These are phyloP conservation scores for Amaranthus palmeri DNA, from an alignment of 148 eudicot genomes.

Conservation along the genomic window DNA sequence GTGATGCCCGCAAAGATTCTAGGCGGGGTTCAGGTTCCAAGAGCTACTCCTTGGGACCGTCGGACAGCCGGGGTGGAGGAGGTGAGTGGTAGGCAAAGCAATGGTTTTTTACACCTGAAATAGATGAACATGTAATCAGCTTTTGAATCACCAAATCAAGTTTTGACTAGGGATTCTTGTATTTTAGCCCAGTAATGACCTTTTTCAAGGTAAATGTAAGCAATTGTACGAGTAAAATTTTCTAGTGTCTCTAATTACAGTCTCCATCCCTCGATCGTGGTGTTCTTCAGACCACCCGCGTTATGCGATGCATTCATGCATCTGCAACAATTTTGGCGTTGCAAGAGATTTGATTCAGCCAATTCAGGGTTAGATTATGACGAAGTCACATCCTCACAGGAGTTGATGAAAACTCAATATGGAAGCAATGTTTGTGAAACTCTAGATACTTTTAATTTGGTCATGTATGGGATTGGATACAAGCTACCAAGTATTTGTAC, in stretches of 20 bases:
- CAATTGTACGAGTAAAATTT: neutral
- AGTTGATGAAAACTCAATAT: too few relatives aligned
- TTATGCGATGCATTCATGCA: too few relatives aligned
- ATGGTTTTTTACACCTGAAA: neutral
- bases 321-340: neutral
- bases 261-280: neutral
- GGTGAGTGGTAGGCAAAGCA: conserved; percentile 17
- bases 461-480: too few relatives aligned
- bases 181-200: neutral
- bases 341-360: too few relatives aligned
- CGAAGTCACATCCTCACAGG: too few relatives aligned
- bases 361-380: too few relatives aligned
- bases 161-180: neutral
- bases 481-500: too few relatives aligned
- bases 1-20: conserved; percentile 14
- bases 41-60: conserved; percentile 28
- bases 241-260: neutral
- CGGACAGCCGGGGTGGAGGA: conserved; percentile 22
- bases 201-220: neutral
- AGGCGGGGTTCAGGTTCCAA: conserved; percentile 32
- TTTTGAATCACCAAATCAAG: neutral
- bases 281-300: neutral
- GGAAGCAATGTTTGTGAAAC: too few relatives aligned
- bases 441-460: too few relatives aligned
- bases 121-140: neutral